A percentile compares a stretch with the other conserved stretches of the same genome.
Evolutionary conservation across 352 stramenopile species (phyloP).

Genomic region (Globisporangium nunn): DNA sequence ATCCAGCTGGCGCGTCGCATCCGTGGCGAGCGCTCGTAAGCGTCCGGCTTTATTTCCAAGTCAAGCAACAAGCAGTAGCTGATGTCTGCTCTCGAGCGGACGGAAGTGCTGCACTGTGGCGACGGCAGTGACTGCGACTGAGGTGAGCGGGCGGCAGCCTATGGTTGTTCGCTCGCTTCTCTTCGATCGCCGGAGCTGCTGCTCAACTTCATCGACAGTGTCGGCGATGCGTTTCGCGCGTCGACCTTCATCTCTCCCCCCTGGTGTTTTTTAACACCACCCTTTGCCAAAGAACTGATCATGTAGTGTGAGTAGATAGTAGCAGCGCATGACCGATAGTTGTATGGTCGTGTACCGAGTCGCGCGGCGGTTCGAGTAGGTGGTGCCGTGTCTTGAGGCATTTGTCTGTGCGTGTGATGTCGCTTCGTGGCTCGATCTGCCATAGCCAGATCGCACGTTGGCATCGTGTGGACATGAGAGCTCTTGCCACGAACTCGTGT

Average conservation of each 20-base stretch:
- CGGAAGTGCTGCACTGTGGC: not conserved
- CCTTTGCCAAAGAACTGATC: slow-evolving; percentile 33
- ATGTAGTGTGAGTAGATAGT: not conserved
- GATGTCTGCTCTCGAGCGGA: not conserved
- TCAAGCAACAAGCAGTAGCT: not conserved
- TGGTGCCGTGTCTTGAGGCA: no score
- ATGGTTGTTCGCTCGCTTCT: no score
- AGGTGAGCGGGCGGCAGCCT: no score
- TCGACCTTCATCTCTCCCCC: slow-evolving; percentile 14
- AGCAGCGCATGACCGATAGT: no score
- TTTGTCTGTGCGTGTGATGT: no score
- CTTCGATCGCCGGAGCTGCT: not conserved
- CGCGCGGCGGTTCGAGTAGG: no score
- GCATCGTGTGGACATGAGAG: no score
- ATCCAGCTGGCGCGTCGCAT: slow-evolving; percentile 91
- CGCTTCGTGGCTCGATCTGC: no score
- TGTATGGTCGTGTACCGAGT: no score
- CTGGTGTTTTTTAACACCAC: slow-evolving; percentile 87
- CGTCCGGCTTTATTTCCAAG: not conserved
- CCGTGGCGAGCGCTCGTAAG: slow-evolving; percentile 83
- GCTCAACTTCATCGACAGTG: not conserved
- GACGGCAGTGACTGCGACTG: no score
- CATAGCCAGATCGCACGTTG: no score
- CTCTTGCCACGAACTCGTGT: no score
- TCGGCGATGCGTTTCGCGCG: not conserved